Base-by-base conservation (phyloP, 225 moss, liverwort and hornwort genomes). In the Thuidium tamariscinum region DNA sequence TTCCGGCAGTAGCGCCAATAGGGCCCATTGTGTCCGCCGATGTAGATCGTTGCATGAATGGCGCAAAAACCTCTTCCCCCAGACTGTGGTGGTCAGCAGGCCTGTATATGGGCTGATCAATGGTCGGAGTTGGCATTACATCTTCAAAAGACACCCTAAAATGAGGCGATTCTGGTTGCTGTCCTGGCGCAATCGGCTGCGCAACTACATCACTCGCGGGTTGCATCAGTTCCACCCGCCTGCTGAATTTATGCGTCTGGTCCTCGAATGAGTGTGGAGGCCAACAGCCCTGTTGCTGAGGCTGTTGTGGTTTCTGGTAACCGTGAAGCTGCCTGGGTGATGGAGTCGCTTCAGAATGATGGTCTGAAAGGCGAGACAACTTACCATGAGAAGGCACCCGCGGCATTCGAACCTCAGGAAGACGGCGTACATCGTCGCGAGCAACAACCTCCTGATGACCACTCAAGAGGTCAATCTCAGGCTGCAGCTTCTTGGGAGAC, bases 351-450 rank as follows among this genome's bases (percentile, higher is more conserved):
- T 97, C 97, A 13, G 89, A 80, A 86, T 86, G 90, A 32, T 94
- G 96, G 70, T 98, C 95, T 12, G 86, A 86, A 82, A 93, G 89
- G 67, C 97, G 95, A 55, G 92, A 88, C 48, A 97, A 86, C 80
- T 93, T 94, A 25, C 96, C 94, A 76, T 97, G 94, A 80, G 97
- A 99, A 61, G 88, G 90, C 21, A 95, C 95, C 67, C 93, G 93
- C 61, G 96, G 91, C 88, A 97, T 90, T 69, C 91, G 92, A 77
- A 90, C 79, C 66, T 95, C 97, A 36, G 94, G 86, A 60, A 93
- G 70, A 83, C 94, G 95, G 84, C 95, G 92, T 48, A 87, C 67
- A 48, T 97, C 97, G 56, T 92, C 92, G 11, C 91, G 89, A 67
- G 89, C 56, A 78, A 89, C 73, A 90, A 90, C 90, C 75, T 97